Base-by-base conservation (phyloP, 352 stramenopile genomes). In the Pythium angustatum region DNA sequence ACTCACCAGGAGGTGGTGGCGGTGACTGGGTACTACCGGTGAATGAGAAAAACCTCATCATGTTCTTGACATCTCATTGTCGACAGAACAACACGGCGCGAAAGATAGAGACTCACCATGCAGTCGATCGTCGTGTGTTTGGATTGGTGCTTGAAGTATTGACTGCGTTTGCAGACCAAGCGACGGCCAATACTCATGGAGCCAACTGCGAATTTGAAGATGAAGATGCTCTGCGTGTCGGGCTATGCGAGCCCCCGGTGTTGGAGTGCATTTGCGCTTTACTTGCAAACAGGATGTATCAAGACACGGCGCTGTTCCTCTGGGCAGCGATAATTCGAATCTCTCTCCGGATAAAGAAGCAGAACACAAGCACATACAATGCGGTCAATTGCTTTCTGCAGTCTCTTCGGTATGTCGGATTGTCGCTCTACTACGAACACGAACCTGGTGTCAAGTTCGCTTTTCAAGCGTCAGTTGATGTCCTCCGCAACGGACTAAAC, bases 21-120 rank as follows among this genome's bases (percentile, higher is more conserved):
- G 53, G 24, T 30, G 47, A 56, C 44, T 27, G 47, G 27, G 58
- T 69, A n/a, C 26, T 64, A 10, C 43, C 41, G 19, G 60, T 79
- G 12, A 73, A 72, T 33, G 79, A 80, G 52, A 68, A 68, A 26
- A 67, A 55, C 38, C 68, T 88, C 19, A 38, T 81, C 34, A 56
- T 63, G 27, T 62, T 78, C n/a, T 41, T 88, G 28, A 71, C 68
- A n/a, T 83, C 77, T 3, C 79, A 88, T 65, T 88, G 79, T 40
- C 68, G 73, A n/a, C 79, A 83, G 66, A 77, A 52, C 17, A 60
- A 24, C 14, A 41, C 49, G 6, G 58, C 44, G 47, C 11, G 56
- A 44, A 52, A 57, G 53, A 17, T 57, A 51, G 31, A 71, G 15
- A 4, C 65, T 9, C 24, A 45, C 41, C 44, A 66, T 40, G 19